A percentile compares a stretch with the other conserved stretches of the same genome.
phyloP scores from a whole-genome alignment of 306 rosid species.

The Acacia melanoxylon region DNA sequence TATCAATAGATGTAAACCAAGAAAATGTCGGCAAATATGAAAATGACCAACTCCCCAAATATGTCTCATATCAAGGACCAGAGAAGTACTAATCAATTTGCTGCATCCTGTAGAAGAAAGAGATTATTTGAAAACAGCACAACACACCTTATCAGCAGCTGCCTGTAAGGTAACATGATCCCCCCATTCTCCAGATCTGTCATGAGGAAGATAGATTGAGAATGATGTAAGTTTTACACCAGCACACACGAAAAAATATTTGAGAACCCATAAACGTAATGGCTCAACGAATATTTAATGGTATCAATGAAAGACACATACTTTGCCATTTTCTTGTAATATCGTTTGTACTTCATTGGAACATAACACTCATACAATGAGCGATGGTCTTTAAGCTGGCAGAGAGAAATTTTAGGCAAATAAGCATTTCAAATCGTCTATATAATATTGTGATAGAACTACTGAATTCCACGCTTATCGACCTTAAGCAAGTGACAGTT shows the following conservation, averaged over 20 bases:
- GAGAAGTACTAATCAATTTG: slow-evolving; percentile 4
- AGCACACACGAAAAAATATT: slow-evolving; percentile 4
- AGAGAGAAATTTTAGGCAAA: slow-evolving; percentile 37
- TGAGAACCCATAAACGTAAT: slow-evolving; percentile 20
- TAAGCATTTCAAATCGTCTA: slow-evolving; percentile 40
- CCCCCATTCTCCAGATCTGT: slow-evolving; percentile 75
- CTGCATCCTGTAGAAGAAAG: slow-evolving; percentile 3
- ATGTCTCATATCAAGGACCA: no score
- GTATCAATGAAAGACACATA: slow-evolving; percentile 43
- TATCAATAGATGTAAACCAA: no score
- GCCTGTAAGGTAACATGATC: slow-evolving; percentile 77
- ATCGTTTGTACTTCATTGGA: slow-evolving; percentile 68
- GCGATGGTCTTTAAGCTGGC: slow-evolving; percentile 59
- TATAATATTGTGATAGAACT: neutral
- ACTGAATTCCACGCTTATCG: slow-evolving; percentile 24
- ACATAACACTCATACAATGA: slow-evolving; percentile 63
- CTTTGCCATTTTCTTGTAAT: slow-evolving; percentile 75
- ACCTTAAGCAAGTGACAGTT: slow-evolving; percentile 5
- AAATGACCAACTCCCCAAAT: no score
- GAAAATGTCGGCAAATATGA: no score
- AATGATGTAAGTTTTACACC: slow-evolving; percentile 19
- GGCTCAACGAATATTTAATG: slow-evolving; percentile 18
- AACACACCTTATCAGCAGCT: slow-evolving; percentile 68
- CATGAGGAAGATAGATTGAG: slow-evolving; percentile 30
- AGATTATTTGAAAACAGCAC: neutral